phyloP scores from a whole-genome alignment of 2,329 filamentous ascomycete species.

The Chrysoporthe puriensis region DNA sequence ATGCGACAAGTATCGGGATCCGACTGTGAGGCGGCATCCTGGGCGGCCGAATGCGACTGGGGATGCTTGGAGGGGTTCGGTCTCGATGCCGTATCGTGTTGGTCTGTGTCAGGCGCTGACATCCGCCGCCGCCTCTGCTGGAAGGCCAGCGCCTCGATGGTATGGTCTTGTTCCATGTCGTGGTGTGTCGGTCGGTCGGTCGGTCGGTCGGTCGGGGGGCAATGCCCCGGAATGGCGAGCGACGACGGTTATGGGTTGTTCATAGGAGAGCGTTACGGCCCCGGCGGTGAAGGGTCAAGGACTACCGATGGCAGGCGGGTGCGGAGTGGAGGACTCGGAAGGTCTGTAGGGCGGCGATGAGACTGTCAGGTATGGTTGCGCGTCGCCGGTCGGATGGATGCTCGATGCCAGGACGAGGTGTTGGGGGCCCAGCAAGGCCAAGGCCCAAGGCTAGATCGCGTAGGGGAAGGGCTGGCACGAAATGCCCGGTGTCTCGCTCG shows the following conservation, averaged over 20 bases:
- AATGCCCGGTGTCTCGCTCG: neutral
- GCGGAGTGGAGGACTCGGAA: too few species aligned
- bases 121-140: constrained; percentile 21
- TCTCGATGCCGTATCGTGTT: constrained; percentile 12
- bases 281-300: neutral
- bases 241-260: constrained; percentile 16
- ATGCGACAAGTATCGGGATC: constrained; percentile 92
- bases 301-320: neutral
- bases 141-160: constrained; percentile 20
- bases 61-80: constrained; percentile 5
- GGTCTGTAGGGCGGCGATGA: neutral
- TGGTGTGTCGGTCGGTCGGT: neutral
- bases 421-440: neutral
- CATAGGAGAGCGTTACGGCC: constrained; percentile 19
- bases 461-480: neutral
- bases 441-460: neutral
- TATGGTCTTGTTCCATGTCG: constrained; percentile 25
- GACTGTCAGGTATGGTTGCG: neutral
- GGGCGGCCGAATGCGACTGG: constrained; percentile 9
- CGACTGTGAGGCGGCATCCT: constrained; percentile 25
- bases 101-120: constrained; percentile 18
- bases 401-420: neutral
- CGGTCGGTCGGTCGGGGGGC: constrained; percentile 13
- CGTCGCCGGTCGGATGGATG: neutral
- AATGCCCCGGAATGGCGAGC: constrained; percentile 23